phyloP scores from a whole-genome alignment of 2,329 filamentous ascomycete genomes.

The Fusarium sp. region DNA sequence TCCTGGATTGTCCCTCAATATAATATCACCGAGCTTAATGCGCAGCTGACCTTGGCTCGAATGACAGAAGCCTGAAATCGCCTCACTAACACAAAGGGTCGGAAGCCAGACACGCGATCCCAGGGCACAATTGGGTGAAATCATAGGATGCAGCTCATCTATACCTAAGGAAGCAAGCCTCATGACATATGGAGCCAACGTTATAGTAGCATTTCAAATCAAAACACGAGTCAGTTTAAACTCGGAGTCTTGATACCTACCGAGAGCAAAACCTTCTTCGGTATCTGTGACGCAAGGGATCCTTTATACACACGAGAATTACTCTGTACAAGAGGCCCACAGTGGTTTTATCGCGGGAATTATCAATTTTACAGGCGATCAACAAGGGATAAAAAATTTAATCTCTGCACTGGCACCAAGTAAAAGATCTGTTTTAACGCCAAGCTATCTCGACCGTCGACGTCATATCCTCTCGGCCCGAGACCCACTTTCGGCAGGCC shows the following conservation, averaged over 20 bases:
- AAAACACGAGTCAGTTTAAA: constrained; percentile 17
- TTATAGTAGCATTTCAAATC: neutral
- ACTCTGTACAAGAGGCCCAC: neutral
- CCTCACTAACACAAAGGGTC: constrained; percentile 5
- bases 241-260: constrained; percentile 4
- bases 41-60: neutral
- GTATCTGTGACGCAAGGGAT: constrained; percentile 24
- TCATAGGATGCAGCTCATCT: neutral
- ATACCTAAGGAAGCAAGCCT: constrained; percentile 13
- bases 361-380: neutral
- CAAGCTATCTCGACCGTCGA: constrained; percentile 18
- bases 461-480: constrained; percentile 39
- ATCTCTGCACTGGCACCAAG: constrained; percentile 2
- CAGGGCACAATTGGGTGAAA: neutral
- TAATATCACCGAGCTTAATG: neutral
- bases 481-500: constrained; percentile 33
- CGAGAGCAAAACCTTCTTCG: constrained; percentile 1
- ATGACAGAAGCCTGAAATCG: constrained; percentile 24
- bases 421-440: constrained; percentile 20
- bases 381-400: neutral
- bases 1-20: neutral
- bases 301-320: constrained; percentile 14
- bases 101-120: constrained; percentile 3
- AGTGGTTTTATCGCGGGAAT: constrained; percentile 1
- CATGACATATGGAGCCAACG: constrained; percentile 7